phyloP scores from a whole-genome alignment of 192 early-diverging fungal species.

The Mortierella hygrophila region DNA sequence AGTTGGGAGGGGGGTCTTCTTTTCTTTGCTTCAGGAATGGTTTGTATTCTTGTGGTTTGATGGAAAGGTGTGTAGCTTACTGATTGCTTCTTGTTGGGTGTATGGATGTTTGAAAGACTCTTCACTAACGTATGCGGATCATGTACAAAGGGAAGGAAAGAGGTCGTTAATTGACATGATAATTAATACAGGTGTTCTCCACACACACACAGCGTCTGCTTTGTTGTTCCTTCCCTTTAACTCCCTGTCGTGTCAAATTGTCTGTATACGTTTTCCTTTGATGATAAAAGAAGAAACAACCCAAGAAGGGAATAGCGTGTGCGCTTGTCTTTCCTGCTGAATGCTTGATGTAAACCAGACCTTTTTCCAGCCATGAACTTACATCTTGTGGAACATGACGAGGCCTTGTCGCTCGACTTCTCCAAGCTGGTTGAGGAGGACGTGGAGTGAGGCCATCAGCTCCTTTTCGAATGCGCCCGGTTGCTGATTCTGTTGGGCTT shows the following conservation, averaged over 20 bases:
- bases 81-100: conserved; percentile 49
- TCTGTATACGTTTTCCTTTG: too few species aligned
- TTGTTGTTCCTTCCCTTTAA: too few species aligned
- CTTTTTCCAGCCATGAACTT: neutral
- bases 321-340: too few species aligned
- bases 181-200: too few species aligned
- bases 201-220: too few species aligned
- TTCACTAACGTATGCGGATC: conserved; percentile 19
- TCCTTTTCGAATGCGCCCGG: conserved; percentile 44
- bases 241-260: too few species aligned
- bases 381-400: conserved; percentile 58
- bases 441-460: conserved; percentile 38
- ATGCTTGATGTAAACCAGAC: too few species aligned
- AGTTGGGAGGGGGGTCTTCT: too few species aligned
- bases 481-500: conserved; percentile 24
- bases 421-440: conserved; percentile 42
- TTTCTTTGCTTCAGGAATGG: neutral
- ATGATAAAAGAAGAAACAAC: neutral
- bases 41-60: neutral
- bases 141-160: too few species aligned
- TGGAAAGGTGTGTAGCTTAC: neutral
- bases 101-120: conserved; percentile 57
- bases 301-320: neutral
- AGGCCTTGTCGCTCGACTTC: conserved; percentile 52
- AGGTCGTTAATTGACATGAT: too few species aligned